Evolutionary conservation across 345 rosid genomes (phyloP).

Genomic region (Aquilaria malaccensis): DNA sequence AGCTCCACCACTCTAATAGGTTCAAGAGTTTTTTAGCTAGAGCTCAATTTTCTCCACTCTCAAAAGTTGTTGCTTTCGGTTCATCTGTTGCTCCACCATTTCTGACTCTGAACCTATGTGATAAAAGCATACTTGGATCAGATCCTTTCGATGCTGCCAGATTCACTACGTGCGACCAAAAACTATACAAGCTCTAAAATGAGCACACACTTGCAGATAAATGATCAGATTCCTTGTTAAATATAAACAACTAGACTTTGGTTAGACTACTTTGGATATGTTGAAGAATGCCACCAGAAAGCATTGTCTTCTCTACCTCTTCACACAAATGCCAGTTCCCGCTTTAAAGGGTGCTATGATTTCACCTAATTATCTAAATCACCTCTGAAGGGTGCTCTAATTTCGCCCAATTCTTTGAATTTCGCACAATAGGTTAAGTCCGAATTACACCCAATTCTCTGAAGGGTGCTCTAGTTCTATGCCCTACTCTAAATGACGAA

Average conservation of each 20-base stretch:
- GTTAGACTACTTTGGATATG: slow-evolving; percentile 20
- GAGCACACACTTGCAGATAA: slow-evolving; percentile 11
- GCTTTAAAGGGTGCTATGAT: slow-evolving; percentile 1
- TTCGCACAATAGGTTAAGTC: too few relatives aligned
- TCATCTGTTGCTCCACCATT: slow-evolving; percentile 20
- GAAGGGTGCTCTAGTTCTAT: too few relatives aligned
- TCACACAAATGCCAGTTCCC: slow-evolving; percentile 52
- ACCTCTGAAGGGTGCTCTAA: too few relatives aligned
- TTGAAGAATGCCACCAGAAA: slow-evolving; percentile 31
- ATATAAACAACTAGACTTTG: slow-evolving; percentile 10
- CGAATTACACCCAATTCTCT: too few relatives aligned
- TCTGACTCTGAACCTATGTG: slow-evolving; percentile 10
- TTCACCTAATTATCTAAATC: too few relatives aligned
- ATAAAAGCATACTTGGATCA: slow-evolving; percentile 18
- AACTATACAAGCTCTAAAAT: not conserved
- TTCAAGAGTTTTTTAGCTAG: slow-evolving; percentile 46
- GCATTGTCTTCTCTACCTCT: slow-evolving; percentile 47
- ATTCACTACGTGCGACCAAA: slow-evolving; percentile 19
- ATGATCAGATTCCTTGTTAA: slow-evolving; percentile 22
- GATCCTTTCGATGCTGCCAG: slow-evolving; percentile 11
- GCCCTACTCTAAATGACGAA: too few relatives aligned
- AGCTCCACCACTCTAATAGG: slow-evolving; percentile 16
- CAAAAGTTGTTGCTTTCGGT: slow-evolving; percentile 30
- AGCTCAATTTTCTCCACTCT: slow-evolving; percentile 13
- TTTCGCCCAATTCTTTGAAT: too few relatives aligned